A percentile compares a stretch with the other conserved stretches of the same genome.
phyloP scores from a whole-genome alignment of 305 asterid genomes.

The Stenogyne calaminthoides region DNA sequence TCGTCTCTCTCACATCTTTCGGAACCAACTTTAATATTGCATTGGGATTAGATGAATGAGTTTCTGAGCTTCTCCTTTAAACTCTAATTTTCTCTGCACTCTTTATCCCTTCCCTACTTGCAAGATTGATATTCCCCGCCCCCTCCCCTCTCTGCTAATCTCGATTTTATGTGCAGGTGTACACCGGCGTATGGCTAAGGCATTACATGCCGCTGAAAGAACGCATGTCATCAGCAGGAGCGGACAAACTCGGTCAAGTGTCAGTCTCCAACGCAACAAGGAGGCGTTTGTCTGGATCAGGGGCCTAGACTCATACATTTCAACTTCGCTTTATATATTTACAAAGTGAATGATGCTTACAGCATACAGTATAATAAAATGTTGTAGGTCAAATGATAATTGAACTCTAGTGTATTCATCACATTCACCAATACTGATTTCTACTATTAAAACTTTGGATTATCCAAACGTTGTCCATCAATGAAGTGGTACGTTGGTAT shows the following conservation, averaged over 20 bases:
- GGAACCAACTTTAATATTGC: background rate
- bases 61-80: background rate
- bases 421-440: background rate
- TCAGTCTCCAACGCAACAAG: constrained; percentile 88
- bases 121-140: background rate
- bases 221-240: constrained; percentile 47
- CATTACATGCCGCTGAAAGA: constrained; percentile 73
- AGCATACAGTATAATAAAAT: constrained; percentile 27
- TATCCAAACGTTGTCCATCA: background rate
- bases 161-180: constrained; percentile 55
- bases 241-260: constrained; percentile 81
- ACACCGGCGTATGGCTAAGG: constrained; percentile 92
- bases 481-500: background rate
- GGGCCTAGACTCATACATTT: constrained; percentile 43
- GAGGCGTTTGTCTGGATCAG: constrained; percentile 89
- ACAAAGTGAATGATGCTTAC: constrained; percentile 6
- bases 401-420: background rate
- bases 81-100: background rate
- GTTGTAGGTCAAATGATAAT: background rate
- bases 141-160: constrained; percentile 6
- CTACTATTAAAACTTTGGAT: background rate
- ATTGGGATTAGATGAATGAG: background rate
- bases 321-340: background rate
- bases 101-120: background rate
- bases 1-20: background rate